Evolutionary conservation across 2,329 filamentous ascomycete genomes (phyloP).

Genomic region (Ophiostoma ulmi): DNA sequence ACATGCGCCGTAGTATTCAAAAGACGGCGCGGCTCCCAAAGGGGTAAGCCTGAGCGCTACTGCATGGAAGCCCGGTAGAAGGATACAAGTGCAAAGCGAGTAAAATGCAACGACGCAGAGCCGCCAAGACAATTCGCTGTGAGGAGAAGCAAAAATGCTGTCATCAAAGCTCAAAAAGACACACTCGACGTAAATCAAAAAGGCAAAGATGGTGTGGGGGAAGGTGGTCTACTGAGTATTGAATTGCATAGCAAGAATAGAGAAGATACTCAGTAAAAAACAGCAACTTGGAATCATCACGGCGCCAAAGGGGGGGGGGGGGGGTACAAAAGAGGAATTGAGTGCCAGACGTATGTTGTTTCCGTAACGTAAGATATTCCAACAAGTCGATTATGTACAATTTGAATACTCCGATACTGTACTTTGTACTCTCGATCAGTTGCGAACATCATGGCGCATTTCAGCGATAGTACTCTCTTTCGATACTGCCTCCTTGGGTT

Average conservation of each 20-base stretch:
- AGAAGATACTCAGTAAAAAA: not conserved
- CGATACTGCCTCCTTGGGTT: too few species aligned
- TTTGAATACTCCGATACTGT: not conserved
- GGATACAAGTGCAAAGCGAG: not conserved
- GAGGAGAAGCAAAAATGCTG: not conserved
- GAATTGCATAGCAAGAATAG: too few species aligned
- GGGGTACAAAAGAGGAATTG: not conserved
- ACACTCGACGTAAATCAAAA: not conserved
- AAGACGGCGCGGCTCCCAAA: constrained; percentile 7
- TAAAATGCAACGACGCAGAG: not conserved
- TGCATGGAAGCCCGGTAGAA: constrained; percentile 8
- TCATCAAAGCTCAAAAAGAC: not conserved
- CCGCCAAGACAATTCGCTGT: not conserved
- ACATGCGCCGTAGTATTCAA: too few species aligned
- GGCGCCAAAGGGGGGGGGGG: not conserved
- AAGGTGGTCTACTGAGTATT: too few species aligned
- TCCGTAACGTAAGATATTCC: not conserved
- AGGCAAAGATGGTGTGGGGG: too few species aligned
- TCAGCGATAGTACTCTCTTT: too few species aligned
- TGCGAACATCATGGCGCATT: too few species aligned
- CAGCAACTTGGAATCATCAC: not conserved
- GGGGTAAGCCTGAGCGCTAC: not conserved
- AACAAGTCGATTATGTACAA: not conserved
- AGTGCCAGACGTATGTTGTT: not conserved
- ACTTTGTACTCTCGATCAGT: too few species aligned